Base-by-base conservation (phyloP, 441 rosid genomes). In the Erodium texanum region DNA sequence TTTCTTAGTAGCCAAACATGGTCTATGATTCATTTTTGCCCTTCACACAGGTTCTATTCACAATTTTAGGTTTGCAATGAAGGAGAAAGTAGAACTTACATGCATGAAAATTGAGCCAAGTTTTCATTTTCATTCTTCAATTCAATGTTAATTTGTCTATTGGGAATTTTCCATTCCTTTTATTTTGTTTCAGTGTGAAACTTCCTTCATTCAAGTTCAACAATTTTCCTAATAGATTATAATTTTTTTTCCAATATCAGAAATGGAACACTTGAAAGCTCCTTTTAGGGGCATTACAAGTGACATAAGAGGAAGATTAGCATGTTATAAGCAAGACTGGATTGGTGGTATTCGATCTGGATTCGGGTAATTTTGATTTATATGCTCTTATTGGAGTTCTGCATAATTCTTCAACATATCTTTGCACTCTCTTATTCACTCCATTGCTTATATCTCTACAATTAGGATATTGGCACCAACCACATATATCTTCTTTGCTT, bases 301-400 rank as follows among this genome's bases (percentile, higher is more conserved):
- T 2, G 86, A 85, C 70, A 48, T 85, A 41, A 76, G 68, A 62
- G 81, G 78, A 64, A 79, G 89, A 84, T 73, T 73, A 14, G 82
- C 82, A 48, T 86, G 87, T 73, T 93, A 86, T 70, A 85, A 86
- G 79, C 85, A 83, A 72, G 98, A 89, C 72, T 93, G 98, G 97
- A 68, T 62, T 61, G 75, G 75, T 65, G 87, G 82, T 1, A 62
- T 85, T 52, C 67, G 81, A 56, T 80, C 86, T 22, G 96, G 94
- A 77, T 68, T 83, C 63, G 81, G 89, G 93, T 87, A 69, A 62
- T 2, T 48, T 71, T 59, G 8, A 24, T 24, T 54, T 68, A 66
- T 43, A 43, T 43, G 24, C 18, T 43, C 43, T 36, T 67, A 22
- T 15, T 19, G n/a, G 61, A 64, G n/a, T 15, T 2, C 16, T 6